phyloP scores from a whole-genome alignment of 202 grass and related monocot genomes.

The Hordeum pubiflorum region DNA sequence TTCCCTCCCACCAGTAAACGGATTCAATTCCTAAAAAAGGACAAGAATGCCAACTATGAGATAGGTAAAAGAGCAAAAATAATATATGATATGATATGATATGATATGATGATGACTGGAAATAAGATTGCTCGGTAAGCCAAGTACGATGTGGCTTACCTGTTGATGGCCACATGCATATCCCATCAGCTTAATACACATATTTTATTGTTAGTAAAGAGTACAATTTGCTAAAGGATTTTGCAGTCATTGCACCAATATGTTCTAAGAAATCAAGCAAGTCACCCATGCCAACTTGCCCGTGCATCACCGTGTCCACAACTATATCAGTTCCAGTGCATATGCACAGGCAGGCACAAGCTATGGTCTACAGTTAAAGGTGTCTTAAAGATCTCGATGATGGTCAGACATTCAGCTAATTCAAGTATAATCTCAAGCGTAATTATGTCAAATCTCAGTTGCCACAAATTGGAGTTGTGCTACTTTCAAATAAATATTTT shows the following conservation, averaged over 20 bases:
- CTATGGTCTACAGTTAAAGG: background rate
- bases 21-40: slow-evolving; percentile 52
- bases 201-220: background rate
- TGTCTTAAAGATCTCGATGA: background rate
- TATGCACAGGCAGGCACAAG: background rate
- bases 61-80: background rate
- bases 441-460: background rate
- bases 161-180: background rate
- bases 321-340: background rate
- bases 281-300: background rate
- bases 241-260: background rate
- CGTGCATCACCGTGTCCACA: background rate
- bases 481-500: background rate
- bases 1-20: slow-evolving; percentile 95
- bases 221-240: background rate
- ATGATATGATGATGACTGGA: background rate
- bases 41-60: background rate
- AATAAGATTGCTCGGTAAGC: background rate
- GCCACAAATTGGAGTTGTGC: background rate
- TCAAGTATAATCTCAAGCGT: background rate
- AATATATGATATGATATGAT: background rate
- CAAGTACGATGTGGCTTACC: background rate
- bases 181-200: background rate
- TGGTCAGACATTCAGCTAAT: background rate
- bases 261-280: background rate